Evolutionary conservation across 2,329 filamentous ascomycete genomes (phyloP).

Genomic region (Fusarium veterinarium): DNA sequence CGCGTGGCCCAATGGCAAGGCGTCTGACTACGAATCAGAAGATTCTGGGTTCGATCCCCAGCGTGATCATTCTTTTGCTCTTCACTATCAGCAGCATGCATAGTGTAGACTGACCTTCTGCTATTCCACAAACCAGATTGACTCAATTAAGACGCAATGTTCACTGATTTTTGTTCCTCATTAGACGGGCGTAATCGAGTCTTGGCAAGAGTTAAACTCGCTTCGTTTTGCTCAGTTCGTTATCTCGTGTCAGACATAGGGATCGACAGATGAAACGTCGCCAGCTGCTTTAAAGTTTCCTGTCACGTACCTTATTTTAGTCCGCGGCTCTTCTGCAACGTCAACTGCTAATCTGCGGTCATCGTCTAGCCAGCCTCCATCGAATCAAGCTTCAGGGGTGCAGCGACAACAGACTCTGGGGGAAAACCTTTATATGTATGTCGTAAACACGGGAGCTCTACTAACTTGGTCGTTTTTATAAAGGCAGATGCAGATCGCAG

Average conservation of each 20-base stretch:
- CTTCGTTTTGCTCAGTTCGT: accelerated
- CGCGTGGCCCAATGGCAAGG: constrained; percentile 49
- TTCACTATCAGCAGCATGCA: accelerated
- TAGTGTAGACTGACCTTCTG: accelerated
- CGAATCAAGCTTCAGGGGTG: background rate
- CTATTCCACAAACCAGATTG: accelerated
- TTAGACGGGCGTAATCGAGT: accelerated
- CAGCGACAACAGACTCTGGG: background rate
- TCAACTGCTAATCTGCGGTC: background rate
- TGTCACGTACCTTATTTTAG: background rate
- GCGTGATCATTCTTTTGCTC: constrained; percentile 30
- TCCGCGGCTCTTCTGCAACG: too few species aligned
- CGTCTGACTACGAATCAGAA: constrained; percentile 51
- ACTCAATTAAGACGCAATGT: background rate
- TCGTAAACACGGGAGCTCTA: background rate
- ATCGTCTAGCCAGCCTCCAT: background rate
- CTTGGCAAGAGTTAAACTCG: background rate
- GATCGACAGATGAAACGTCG: background rate
- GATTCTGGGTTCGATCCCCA: constrained; percentile 49
- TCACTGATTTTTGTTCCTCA: accelerated
- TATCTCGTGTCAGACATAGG: background rate
- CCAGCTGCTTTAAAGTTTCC: background rate
- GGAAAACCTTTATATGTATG: background rate
- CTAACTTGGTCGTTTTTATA: accelerated
- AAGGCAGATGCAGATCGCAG: too few species aligned